A percentile compares a stretch with the other conserved stretches of the same genome.
Conservation (phyloP, 257 asterid genomes). For the Jasminum sambac region DNA sequence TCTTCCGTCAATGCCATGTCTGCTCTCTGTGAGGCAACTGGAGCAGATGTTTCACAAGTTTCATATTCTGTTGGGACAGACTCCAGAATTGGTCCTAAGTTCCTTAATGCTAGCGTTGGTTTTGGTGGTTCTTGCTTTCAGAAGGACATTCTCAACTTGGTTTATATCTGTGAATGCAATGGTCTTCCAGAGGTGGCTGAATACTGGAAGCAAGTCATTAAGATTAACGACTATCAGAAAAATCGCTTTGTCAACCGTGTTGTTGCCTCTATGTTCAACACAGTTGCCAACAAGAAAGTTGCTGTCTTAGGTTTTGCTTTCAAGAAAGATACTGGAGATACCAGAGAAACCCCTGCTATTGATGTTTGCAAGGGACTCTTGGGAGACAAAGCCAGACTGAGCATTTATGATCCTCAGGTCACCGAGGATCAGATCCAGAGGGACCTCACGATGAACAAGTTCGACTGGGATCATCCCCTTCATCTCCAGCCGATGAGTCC, state of each 20-base stretch:
- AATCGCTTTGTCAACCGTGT: conserved; percentile 41
- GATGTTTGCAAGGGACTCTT: conserved; percentile 48
- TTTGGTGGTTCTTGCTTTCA: conserved; percentile 57
- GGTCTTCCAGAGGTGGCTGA: conserved; percentile 46
- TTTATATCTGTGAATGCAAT: conserved; percentile 52
- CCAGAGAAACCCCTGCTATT: conserved; percentile 49
- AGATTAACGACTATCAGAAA: conserved; percentile 51
- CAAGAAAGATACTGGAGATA: conserved; percentile 51
- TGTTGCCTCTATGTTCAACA: conserved; percentile 51
- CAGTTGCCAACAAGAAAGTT: conserved; percentile 43
- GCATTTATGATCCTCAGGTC: conserved; percentile 56
- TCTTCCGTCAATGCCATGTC: conserved; percentile 49
- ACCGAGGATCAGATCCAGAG: conserved; percentile 43
- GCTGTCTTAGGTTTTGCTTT: conserved; percentile 45
- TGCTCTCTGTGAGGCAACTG: conserved; percentile 46
- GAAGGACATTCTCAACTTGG: conserved; percentile 48
- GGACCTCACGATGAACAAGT: conserved; percentile 45
- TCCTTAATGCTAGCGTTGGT: conserved; percentile 49
- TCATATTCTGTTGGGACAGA: conserved; percentile 47
- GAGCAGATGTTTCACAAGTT: conserved; percentile 46
- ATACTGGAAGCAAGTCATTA: conserved; percentile 50
- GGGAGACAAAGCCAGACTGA: conserved; percentile 39
- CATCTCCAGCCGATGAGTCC: conserved; percentile 54
- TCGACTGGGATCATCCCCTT: conserved; percentile 52
- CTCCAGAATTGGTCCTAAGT: conserved; percentile 44